A percentile compares a stretch with the other conserved stretches of the same genome.
Evolutionary conservation across 306 rosid species (phyloP).

Genomic region (Luffa acutangula): DNA sequence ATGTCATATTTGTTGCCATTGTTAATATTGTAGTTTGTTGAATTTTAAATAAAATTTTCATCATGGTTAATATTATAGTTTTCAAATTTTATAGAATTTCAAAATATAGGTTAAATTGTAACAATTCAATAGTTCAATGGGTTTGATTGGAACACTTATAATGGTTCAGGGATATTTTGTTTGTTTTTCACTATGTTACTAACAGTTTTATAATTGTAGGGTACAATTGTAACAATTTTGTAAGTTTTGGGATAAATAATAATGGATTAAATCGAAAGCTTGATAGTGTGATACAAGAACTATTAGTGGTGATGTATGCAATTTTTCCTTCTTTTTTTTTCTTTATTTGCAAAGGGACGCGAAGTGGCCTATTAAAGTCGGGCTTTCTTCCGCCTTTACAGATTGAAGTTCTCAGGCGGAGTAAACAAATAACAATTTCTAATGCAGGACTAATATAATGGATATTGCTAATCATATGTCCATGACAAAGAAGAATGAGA

Average conservation of each 20-base stretch:
- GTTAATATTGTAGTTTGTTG: background rate
- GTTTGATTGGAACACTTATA: no score
- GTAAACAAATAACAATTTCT: background rate
- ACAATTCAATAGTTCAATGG: no score
- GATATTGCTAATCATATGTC: conserved; percentile 45
- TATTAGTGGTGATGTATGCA: background rate
- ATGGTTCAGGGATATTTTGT: no score
- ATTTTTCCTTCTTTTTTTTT: no score
- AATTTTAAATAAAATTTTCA: background rate
- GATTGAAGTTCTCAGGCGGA: conserved; percentile 5
- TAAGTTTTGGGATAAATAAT: background rate
- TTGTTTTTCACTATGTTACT: no score
- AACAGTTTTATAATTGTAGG: no score
- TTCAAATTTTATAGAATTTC: background rate
- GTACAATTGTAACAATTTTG: no score
- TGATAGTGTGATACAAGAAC: background rate
- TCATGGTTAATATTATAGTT: background rate
- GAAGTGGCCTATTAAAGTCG: background rate
- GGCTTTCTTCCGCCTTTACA: background rate
- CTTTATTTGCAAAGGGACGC: background rate
- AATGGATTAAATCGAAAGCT: no score
- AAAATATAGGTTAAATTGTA: no score
- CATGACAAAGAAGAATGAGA: conserved; percentile 45
- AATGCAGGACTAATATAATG: conserved; percentile 59
- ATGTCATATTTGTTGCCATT: background rate